Base-by-base conservation (phyloP, 2,329 filamentous ascomycete species). In the Colletotrichum scovillei region DNA sequence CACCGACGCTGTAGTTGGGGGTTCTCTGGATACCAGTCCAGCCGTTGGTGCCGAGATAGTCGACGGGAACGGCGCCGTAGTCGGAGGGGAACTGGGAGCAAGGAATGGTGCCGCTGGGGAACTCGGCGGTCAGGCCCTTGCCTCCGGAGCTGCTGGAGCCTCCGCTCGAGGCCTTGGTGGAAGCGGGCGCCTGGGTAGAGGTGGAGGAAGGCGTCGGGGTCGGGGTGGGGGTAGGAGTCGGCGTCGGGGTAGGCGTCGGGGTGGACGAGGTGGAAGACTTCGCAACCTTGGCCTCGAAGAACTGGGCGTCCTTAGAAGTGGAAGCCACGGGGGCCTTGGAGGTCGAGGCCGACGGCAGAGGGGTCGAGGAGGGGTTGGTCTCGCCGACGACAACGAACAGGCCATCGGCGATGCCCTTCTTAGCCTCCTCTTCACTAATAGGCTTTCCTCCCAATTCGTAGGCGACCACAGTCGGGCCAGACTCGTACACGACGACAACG, bases 11-110 rank as follows among this genome's bases (percentile, higher is more conserved):
- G 79, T 86, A 91, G 74, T 86, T 85, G 67, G 88, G 87, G 16
- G 86, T 83, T 66, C 87, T 86, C 84, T 98, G 95, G 74, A 98
- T 88, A 79, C 95, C 94, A 76, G 90, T 91, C 92, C 92, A 99
- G 75, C 95, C 95, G 74, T 87, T 89, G 8, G 94, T 85, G 22
- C 88, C 87, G 30, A 95, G 88, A 87, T 93, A 96, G 68, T 88
- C 80, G 35, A 97, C 85, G 62, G 90, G 67, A 58, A 97, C 79
- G 1, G 95, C 93, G 77, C 97, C 97, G 79, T 97, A 98, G 0
- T 90, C 86, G 3, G 91, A 91, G 19, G 95, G 95, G 86, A 98
- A 97, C 1, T 87, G 80, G 75, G 82, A 84, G 85, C 97, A 98
- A 76, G 88, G 83, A 67, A 97, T 78, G 77, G 91, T 83, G 73